Conservation (phyloP, 2,329 filamentous ascomycete species). For the Colletotrichum sublineola region DNA sequence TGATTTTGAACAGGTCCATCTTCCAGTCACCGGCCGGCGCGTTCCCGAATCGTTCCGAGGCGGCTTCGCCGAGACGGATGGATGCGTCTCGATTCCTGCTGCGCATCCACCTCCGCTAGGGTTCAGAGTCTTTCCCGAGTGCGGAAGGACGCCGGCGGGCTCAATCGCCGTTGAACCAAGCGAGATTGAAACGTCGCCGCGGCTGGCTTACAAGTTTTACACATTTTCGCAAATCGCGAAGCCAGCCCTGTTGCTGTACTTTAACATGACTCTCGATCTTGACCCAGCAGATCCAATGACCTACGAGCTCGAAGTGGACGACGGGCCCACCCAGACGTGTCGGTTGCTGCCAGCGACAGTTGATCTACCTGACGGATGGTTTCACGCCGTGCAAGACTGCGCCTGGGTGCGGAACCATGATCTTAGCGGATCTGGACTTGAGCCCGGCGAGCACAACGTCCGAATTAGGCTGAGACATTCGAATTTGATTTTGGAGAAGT, state of each 20-base stretch:
- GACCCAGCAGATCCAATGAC: constrained; percentile 62
- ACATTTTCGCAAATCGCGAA: constrained; percentile 46
- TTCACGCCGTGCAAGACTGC: constrained; percentile 61
- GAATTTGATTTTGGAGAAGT: constrained; percentile 55
- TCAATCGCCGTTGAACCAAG: constrained; percentile 43
- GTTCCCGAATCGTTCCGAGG: constrained; percentile 50
- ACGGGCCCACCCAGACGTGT: constrained; percentile 50
- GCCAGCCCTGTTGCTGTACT: constrained; percentile 51
- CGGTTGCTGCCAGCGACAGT: constrained; percentile 48
- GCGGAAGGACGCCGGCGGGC: constrained; percentile 48
- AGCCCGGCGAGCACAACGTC: constrained; percentile 48
- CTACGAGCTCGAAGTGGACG: constrained; percentile 64
- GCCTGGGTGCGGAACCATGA: constrained; percentile 61
- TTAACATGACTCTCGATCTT: constrained; percentile 61
- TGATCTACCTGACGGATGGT: constrained; percentile 63
- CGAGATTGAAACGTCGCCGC: constrained; percentile 42
- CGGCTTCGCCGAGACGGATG: constrained; percentile 52
- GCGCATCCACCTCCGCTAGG: constrained; percentile 35
- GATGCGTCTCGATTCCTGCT: constrained; percentile 52
- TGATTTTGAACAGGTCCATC: constrained; percentile 54
- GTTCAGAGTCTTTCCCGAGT: constrained; percentile 49
- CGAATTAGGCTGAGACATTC: constrained; percentile 49
- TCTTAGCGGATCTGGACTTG: constrained; percentile 42
- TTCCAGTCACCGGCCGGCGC: constrained; percentile 44
- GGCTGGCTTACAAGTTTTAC: constrained; percentile 50